Conservation (phyloP, 2,329 filamentous ascomycete species). For the Stagonosporopsis rhizophila region DNA sequence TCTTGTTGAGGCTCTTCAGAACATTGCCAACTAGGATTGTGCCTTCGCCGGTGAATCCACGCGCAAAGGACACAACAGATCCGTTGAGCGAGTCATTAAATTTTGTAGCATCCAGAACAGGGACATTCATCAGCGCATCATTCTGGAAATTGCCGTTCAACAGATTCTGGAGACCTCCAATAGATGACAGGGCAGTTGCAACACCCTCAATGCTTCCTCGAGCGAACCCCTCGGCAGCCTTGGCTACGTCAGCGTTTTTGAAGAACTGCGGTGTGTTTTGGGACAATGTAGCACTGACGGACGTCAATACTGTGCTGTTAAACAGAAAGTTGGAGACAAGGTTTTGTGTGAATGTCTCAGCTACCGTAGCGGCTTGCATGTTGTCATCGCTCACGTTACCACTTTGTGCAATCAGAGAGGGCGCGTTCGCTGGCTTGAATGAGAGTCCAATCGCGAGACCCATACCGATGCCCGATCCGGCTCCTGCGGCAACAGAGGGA, state of each 20-base stretch:
- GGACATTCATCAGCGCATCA: slow-evolving; percentile 29
- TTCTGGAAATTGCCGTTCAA: slow-evolving; percentile 33
- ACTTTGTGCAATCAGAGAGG: slow-evolving; percentile 3
- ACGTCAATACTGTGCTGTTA: slow-evolving; percentile 30
- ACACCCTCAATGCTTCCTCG: slow-evolving; percentile 37
- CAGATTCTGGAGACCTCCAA: slow-evolving; percentile 38
- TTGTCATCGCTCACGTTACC: slow-evolving; percentile 17
- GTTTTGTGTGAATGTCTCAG: slow-evolving; percentile 32
- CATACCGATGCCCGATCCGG: slow-evolving; percentile 39
- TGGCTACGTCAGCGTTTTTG: slow-evolving; percentile 22
- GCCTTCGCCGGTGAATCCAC: slow-evolving; percentile 36
- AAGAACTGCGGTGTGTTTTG: slow-evolving; percentile 14
- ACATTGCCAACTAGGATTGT: slow-evolving; percentile 34
- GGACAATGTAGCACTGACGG: slow-evolving; percentile 6
- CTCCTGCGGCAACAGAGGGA: slow-evolving; percentile 33
- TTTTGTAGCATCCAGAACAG: slow-evolving; percentile 21
- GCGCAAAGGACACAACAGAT: slow-evolving; percentile 33
- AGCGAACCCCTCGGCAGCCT: slow-evolving; percentile 38
- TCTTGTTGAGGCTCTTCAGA: slow-evolving; percentile 24
- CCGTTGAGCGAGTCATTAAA: slow-evolving; percentile 41
- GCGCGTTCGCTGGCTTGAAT: slow-evolving; percentile 17
- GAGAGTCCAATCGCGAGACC: slow-evolving; percentile 34
- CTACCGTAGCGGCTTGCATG: slow-evolving; percentile 25
- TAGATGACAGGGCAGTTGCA: slow-evolving; percentile 32
- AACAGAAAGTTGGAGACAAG: slow-evolving; percentile 31